phyloP scores from a whole-genome alignment of 768 basidiomycete species.

The Russula sp. region DNA sequence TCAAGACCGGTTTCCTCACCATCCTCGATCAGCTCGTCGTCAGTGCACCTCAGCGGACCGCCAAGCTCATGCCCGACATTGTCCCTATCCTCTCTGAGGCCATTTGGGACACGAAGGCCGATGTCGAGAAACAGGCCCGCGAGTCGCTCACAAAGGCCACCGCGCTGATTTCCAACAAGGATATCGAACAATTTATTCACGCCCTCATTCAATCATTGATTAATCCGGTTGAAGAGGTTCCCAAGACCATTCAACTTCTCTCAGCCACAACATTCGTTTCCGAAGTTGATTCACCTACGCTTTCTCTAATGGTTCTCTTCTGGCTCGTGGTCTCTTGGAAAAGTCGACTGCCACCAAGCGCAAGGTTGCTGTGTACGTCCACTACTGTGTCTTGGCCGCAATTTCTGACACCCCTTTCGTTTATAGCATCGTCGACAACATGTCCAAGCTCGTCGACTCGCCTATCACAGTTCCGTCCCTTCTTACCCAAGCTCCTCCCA shows the following conservation, averaged over 20 bases:
- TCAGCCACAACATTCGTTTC: conserved; percentile 99
- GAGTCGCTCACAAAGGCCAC: conserved; percentile 92
- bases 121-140: conserved; percentile 98
- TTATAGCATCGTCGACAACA: conserved; percentile 89
- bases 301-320: conserved; percentile 97
- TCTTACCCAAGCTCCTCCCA: conserved; percentile 93
- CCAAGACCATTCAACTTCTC: conserved; percentile 90
- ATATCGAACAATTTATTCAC: conserved; percentile 94
- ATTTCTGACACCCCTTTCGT: conserved; percentile 31
- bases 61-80: conserved; percentile 90
- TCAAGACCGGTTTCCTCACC: conserved; percentile 85
- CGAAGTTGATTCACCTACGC: conserved; percentile 94
- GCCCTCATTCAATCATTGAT: conserved; percentile 97
- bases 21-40: conserved; percentile 84
- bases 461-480: conserved; percentile 92
- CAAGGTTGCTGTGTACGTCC: conserved; percentile 91
- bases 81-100: conserved; percentile 92
- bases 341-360: conserved; percentile 96
- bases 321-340: conserved; percentile 90
- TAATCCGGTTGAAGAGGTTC: conserved; percentile 99
- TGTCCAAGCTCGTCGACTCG: conserved; percentile 97
- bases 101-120: conserved; percentile 98
- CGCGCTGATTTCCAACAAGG: conserved; percentile 96
- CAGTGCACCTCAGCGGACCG: conserved; percentile 78
- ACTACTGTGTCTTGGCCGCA: conserved; percentile 10